phyloP scores from a whole-genome alignment of 2,329 filamentous ascomycete genomes.

The Penicillium fuscoglaucum region DNA sequence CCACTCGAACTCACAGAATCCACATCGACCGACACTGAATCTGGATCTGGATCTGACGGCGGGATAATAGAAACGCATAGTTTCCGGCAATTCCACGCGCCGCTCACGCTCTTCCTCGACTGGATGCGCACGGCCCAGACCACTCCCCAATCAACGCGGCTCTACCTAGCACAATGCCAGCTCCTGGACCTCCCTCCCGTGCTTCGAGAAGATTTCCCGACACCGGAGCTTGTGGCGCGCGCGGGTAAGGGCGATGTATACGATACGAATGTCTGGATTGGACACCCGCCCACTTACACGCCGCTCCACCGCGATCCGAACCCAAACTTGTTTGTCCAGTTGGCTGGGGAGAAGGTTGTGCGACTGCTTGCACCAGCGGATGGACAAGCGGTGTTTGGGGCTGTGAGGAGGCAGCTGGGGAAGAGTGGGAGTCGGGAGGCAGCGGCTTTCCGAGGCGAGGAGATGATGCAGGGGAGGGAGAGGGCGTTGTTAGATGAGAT shows the following conservation, averaged over 20 bases:
- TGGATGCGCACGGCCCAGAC: slow-evolving; percentile 42
- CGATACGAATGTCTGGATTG: slow-evolving; percentile 82
- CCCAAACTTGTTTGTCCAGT: slow-evolving; percentile 85
- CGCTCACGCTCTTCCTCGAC: slow-evolving; percentile 64
- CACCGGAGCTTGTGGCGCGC: slow-evolving; percentile 61
- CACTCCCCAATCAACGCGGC: slow-evolving; percentile 33
- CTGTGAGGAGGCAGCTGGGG: slow-evolving; percentile 45
- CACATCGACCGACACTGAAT: not conserved
- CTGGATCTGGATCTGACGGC: not conserved
- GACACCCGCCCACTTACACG: slow-evolving; percentile 81
- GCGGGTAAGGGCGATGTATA: slow-evolving; percentile 83
- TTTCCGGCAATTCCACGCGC: slow-evolving; percentile 51
- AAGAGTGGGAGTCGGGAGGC: slow-evolving; percentile 34
- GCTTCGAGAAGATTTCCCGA: slow-evolving; percentile 66
- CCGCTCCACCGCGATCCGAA: slow-evolving; percentile 92
- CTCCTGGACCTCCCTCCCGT: slow-evolving; percentile 65
- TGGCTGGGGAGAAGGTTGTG: slow-evolving; percentile 70
- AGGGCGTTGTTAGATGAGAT: slow-evolving; percentile 63
- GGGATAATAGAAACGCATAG: slow-evolving; percentile 15
- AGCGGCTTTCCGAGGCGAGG: slow-evolving; percentile 66
- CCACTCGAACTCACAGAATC: slow-evolving; percentile 58
- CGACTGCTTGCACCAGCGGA: slow-evolving; percentile 66
- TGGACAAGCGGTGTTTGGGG: slow-evolving; percentile 65
- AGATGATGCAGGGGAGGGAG: slow-evolving; percentile 89
- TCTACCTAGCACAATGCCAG: slow-evolving; percentile 85